Evolutionary conservation across 495 filamentous ascomycete species (phyloP).

Genomic region (Daldinia childiae): DNA sequence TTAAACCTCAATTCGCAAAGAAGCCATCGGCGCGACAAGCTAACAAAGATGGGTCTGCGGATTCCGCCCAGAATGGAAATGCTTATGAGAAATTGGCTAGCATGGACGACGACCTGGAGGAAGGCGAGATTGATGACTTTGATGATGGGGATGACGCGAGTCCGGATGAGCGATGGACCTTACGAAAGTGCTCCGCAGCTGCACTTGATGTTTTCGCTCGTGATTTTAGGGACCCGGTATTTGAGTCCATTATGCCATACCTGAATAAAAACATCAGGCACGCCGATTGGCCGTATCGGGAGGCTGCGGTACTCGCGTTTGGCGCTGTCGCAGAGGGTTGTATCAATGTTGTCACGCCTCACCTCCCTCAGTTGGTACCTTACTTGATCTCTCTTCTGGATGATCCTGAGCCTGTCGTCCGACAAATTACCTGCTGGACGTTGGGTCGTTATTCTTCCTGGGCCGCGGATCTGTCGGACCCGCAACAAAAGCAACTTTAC

Average conservation of each 20-base stretch:
- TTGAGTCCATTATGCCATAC: constrained; percentile 90
- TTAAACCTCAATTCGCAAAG: constrained; percentile 93
- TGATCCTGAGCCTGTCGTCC: constrained; percentile 89
- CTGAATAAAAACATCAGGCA: constrained; percentile 89
- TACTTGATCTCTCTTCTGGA: constrained; percentile 89
- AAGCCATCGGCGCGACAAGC: constrained; percentile 62
- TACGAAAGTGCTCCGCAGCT: constrained; percentile 97
- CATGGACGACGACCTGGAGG: constrained; percentile 80
- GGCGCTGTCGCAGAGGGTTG: constrained; percentile 97
- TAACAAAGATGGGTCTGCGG: constrained; percentile 63
- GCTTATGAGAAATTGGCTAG: constrained; percentile 59
- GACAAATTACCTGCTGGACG: constrained; percentile 98
- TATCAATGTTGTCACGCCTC: constrained; percentile 86
- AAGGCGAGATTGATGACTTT: constrained; percentile 87
- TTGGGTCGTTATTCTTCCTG: constrained; percentile 92
- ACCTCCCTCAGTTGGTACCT: constrained; percentile 88
- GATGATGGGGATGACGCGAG: constrained; percentile 79
- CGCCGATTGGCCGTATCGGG: constrained; percentile 88
- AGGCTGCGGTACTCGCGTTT: constrained; percentile 93
- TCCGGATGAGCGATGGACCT: constrained; percentile 93
- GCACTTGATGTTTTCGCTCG: constrained; percentile 93
- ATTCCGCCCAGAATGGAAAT: constrained; percentile 59
- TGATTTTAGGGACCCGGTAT: constrained; percentile 87
- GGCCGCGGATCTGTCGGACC: constrained; percentile 80
- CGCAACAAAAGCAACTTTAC: constrained; percentile 72